A percentile compares a stretch with the other conserved stretches of the same genome.
phyloP scores from a whole-genome alignment of 306 rosid species.

The Myrica gale region DNA sequence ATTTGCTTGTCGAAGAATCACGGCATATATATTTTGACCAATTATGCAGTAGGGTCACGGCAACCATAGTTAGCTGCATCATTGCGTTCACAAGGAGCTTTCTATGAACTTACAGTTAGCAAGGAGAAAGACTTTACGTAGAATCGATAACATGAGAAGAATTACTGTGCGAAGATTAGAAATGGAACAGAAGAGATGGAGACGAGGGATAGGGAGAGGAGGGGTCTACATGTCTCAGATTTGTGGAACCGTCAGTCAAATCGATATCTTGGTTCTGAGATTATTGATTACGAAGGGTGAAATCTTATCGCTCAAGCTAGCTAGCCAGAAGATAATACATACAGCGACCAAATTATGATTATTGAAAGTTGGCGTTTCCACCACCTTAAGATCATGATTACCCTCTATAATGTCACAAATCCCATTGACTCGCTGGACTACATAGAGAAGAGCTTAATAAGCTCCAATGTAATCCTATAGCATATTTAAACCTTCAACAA shows the following conservation, averaged over 20 bases:
- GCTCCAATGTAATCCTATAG: no score
- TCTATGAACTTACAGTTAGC: neutral
- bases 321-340: constrained; percentile 36
- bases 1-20: constrained; percentile 11
- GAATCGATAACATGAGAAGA: neutral
- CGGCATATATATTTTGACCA: constrained; percentile 24
- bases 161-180: constrained; percentile 7
- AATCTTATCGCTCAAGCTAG: constrained; percentile 51
- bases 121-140: no score
- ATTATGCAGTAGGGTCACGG: constrained; percentile 12
- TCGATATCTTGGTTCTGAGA: constrained; percentile 32
- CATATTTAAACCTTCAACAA: no score
- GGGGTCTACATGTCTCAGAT: constrained; percentile 50
- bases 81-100: no score
- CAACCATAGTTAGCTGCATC: neutral
- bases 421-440: constrained; percentile 22
- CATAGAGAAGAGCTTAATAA: neutral
- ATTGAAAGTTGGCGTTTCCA: constrained; percentile 20
- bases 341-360: constrained; percentile 14
- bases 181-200: constrained; percentile 16
- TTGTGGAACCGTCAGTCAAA: constrained; percentile 46
- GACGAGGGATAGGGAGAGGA: constrained; percentile 25
- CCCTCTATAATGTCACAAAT: constrained; percentile 15
- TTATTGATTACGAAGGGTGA: constrained; percentile 33
- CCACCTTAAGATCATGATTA: neutral